These are phyloP conservation scores for Lactarius vividus DNA, from an alignment of 768 basidiomycete species.

Conservation along the genomic window DNA sequence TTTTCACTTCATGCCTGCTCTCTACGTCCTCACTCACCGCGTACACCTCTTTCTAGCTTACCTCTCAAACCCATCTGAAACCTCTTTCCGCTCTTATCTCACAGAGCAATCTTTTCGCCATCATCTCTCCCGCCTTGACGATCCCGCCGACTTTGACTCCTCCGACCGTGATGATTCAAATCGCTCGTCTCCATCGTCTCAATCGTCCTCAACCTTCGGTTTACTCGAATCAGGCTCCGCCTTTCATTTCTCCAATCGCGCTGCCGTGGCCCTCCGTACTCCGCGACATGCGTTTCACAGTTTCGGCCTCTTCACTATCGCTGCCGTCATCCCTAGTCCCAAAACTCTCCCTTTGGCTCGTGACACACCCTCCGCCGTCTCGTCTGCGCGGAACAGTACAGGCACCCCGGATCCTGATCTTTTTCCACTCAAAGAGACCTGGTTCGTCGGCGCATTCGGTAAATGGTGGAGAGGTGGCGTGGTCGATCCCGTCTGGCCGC, in stretches of 20 bases:
- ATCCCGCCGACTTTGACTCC: conserved; percentile 54
- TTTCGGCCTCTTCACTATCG: conserved; percentile 85
- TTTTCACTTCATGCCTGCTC: conserved; percentile 12
- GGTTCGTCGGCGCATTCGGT: conserved; percentile 91
- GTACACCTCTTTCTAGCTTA: conserved; percentile 58
- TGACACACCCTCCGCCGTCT: conserved; percentile 20
- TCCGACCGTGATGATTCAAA: conserved; percentile 33
- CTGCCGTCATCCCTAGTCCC: conserved; percentile 62
- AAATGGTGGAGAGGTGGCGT: conserved; percentile 86
- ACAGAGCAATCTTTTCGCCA: conserved; percentile 98
- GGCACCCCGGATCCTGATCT: conserved; percentile 39
- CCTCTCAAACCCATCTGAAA: conserved; percentile 92
- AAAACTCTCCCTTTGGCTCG: conserved; percentile 23
- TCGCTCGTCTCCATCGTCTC: conserved; percentile 29
- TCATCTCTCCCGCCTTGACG: conserved; percentile 84
- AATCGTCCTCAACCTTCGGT: conserved; percentile 24
- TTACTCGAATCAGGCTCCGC: conserved; percentile 38
- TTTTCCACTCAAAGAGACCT: conserved; percentile 66
- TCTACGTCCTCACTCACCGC: conserved; percentile 27
- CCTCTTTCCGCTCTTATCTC: conserved; percentile 89
- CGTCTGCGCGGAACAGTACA: conserved; percentile 3
- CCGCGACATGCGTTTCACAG: conserved; percentile 85
- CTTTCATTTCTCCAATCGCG: conserved; percentile 90
- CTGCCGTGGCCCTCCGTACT: conserved; percentile 88
- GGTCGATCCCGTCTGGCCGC: conserved; percentile 78